Evolutionary conservation across 495 filamentous ascomycete species (phyloP), one percentile per base, ranked within the genome.

Genomic region (Penicillium waksmanii): DNA sequence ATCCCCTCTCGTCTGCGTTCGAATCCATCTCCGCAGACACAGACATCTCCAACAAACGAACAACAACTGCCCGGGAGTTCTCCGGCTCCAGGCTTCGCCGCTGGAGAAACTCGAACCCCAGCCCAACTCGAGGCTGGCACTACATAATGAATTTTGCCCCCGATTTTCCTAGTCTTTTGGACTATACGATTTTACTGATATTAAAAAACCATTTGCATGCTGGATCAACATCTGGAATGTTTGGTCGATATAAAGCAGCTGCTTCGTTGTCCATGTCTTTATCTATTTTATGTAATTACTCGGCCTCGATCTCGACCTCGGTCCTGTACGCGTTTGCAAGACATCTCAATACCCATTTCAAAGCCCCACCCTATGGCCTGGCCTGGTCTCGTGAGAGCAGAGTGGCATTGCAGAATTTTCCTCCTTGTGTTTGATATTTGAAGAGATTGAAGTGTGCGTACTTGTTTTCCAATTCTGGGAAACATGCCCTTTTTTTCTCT

Each of bases 81-180:
- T n/a, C n/a, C n/a, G n/a, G n/a, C n/a, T n/a, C n/a, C n/a, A n/a
- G n/a, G 35, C 13, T 38, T 6, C n/a, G 6, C 10, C 12, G 21
- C 23, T 36, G 25, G 15, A n/a, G 13, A 51, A 3, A 36, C 2
- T 34, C 65, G 61, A 40, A 76, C 75, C 2, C 71, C 69, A 23
- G 57, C 60, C n/a, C 69, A 77, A 56, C 66, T 76, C 25, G 73
- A 76, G 61, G 72, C 73, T 31, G 72, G 69, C n/a, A 55, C 55
- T 33, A 60, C 33, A 63, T 48, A 19, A 48, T 48, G 42, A 46
- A 18, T 46, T 19, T 21, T 12, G 12, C n/a, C 18, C 3, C 18
- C 9, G 12, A 21, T 21, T 31, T 31, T 31, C 27, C 27, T 31
- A 31, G 27, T 31, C 27, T 31, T 31, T 9, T 31, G 27, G 27